phyloP scores from a whole-genome alignment of 192 early-diverging fungal genomes.

The Entomortierella parvispora region DNA sequence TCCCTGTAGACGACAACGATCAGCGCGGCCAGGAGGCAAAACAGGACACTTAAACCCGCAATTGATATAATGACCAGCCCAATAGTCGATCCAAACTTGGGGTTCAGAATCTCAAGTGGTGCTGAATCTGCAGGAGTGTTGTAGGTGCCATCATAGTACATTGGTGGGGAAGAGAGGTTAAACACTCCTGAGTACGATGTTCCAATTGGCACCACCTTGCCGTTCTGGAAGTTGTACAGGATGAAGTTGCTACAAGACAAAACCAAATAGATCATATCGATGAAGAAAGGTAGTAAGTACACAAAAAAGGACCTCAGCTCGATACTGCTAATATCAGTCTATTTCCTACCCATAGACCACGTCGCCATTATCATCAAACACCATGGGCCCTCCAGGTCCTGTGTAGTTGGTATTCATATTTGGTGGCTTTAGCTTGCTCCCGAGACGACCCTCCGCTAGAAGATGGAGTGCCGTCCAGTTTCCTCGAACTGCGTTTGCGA shows the following conservation, averaged over 20 bases:
- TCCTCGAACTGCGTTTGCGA: constrained; percentile 42
- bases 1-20: constrained; percentile 52
- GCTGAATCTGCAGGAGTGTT: constrained; percentile 56
- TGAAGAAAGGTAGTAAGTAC: neutral
- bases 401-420: constrained; percentile 61
- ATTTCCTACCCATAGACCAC: constrained; percentile 51
- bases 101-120: constrained; percentile 52
- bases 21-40: constrained; percentile 46
- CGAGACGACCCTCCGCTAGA: constrained; percentile 49
- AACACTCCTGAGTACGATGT: constrained; percentile 50
- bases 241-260: constrained; percentile 53
- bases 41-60: constrained; percentile 43
- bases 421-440: constrained; percentile 35
- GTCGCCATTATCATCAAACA: constrained; percentile 58
- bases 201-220: constrained; percentile 39
- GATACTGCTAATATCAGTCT: neutral
- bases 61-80: constrained; percentile 50
- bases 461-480: constrained; percentile 45
- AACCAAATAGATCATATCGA: neutral
- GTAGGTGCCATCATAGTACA: constrained; percentile 58
- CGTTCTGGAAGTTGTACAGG: constrained; percentile 55
- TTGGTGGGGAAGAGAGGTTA: constrained; percentile 44
- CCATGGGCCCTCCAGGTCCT: constrained; percentile 59
- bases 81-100: constrained; percentile 49
- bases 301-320: neutral